These are phyloP conservation scores for Henningerozyma blattae DNA, from an alignment of 805 yeast genomes.

Conservation along the genomic window DNA sequence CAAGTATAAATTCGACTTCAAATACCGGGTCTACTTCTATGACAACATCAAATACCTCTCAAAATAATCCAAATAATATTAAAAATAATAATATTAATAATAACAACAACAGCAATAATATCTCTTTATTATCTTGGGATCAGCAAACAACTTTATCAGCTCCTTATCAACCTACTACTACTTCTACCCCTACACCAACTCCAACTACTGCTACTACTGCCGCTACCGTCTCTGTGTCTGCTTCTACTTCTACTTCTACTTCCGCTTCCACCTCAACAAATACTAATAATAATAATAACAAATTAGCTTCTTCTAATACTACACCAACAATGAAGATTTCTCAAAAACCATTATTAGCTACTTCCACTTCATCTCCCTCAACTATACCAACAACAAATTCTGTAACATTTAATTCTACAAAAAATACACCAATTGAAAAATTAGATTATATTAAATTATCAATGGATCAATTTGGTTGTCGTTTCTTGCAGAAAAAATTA, in stretches of 20 bases:
- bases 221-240: constrained; percentile 1
- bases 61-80: background rate
- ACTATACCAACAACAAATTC: constrained; percentile 1
- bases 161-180: constrained; percentile 12
- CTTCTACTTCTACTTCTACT: constrained; percentile 1
- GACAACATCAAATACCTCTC: background rate
- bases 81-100: constrained; percentile 2
- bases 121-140: background rate
- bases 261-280: constrained; percentile 1
- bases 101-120: constrained; percentile 1
- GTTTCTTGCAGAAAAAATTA: constrained; percentile 62
- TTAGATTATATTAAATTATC: constrained; percentile 52
- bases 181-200: constrained; percentile 9
- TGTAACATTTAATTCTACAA: background rate
- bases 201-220: constrained; percentile 3
- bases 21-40: background rate
- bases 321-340: no score
- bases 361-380: constrained; percentile 6
- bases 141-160: constrained; percentile 5
- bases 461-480: constrained; percentile 72
- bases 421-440: constrained; percentile 14
- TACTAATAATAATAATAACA: constrained; percentile 10
- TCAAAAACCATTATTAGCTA: constrained; percentile 5
- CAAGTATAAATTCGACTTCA: no score
- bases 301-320: background rate